phyloP scores from a whole-genome alignment of 1,284 basidiomycete species.

The Irpex rosettiformis region DNA sequence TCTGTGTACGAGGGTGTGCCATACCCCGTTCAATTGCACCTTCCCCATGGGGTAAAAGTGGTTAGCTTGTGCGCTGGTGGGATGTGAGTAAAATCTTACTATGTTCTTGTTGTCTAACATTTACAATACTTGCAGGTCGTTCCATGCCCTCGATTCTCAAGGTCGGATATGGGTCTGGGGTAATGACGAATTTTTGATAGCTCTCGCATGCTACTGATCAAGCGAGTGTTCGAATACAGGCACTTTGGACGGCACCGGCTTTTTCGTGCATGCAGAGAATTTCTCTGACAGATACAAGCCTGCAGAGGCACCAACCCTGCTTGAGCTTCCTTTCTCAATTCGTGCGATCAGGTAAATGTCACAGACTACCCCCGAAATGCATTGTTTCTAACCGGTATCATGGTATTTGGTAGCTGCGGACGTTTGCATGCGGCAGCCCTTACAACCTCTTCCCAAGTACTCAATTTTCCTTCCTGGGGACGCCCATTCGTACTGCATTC shows the following conservation, averaged over 20 bases:
- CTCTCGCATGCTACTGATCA: too few species aligned
- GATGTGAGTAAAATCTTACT: slow-evolving; percentile 48
- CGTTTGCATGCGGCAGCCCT: slow-evolving; percentile 68
- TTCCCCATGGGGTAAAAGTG: slow-evolving; percentile 55
- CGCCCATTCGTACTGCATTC: slow-evolving; percentile 56
- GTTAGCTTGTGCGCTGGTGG: slow-evolving; percentile 77
- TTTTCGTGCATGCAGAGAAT: slow-evolving; percentile 46
- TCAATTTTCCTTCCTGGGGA: slow-evolving; percentile 74
- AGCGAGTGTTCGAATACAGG: slow-evolving; percentile 39
- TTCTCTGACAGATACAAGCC: slow-evolving; percentile 51
- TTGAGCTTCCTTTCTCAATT: slow-evolving; percentile 54
- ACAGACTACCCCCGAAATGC: neutral
- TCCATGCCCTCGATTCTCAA: slow-evolving; percentile 73
- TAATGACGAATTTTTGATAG: slow-evolving; percentile 29
- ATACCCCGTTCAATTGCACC: slow-evolving; percentile 56
- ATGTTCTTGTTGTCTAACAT: neutral
- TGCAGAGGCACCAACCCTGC: slow-evolving; percentile 49
- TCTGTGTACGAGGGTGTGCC: slow-evolving; percentile 43
- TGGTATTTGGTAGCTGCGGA: slow-evolving; percentile 54
- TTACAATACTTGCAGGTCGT: slow-evolving; percentile 51
- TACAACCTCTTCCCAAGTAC: slow-evolving; percentile 54
- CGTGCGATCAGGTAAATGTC: slow-evolving; percentile 55
- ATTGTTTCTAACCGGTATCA: slow-evolving; percentile 1
- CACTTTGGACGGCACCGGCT: slow-evolving; percentile 50
- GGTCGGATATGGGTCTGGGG: slow-evolving; percentile 85